Percentiles rank a stretch among this genome's conserved stretches.
Evolutionary conservation across 495 filamentous ascomycete species (phyloP).

Genomic region (Schizothecium vesticola): DNA sequence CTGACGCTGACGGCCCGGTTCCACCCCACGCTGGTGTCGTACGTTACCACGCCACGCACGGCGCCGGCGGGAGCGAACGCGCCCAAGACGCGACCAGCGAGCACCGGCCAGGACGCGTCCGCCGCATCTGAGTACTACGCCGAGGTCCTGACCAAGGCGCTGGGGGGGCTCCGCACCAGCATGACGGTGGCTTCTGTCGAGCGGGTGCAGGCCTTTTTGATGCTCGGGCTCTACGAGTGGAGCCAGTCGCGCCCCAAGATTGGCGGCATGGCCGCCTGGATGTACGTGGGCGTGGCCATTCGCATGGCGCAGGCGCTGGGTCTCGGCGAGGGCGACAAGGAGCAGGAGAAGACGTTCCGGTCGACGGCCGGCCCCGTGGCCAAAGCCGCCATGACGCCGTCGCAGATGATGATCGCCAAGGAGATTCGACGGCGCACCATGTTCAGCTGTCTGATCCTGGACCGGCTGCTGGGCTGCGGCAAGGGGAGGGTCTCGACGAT

Average conservation of each 20-base stretch:
- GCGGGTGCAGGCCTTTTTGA: constrained; percentile 68
- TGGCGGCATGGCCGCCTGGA: constrained; percentile 69
- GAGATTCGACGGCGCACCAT: constrained; percentile 78
- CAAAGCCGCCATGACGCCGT: constrained; percentile 21
- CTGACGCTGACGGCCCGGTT: constrained; percentile 76
- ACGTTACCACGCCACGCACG: constrained; percentile 44
- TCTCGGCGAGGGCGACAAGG: constrained; percentile 58
- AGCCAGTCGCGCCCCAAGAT: constrained; percentile 54
- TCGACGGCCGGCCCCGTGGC: constrained; percentile 12
- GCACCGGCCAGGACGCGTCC: constrained; percentile 48
- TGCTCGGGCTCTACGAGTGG: constrained; percentile 84
- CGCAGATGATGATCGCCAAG: constrained; percentile 58
- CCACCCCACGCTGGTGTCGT: constrained; percentile 62
- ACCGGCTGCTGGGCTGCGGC: constrained; percentile 71
- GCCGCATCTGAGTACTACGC: constrained; percentile 77
- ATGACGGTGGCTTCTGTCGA: constrained; percentile 59
- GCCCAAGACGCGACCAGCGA: constrained; percentile 33
- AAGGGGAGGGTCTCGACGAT: constrained; percentile 69
- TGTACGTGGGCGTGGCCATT: constrained; percentile 72
- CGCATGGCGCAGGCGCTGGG: constrained; percentile 67
- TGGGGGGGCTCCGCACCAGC: constrained; percentile 50
- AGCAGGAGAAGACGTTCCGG: constrained; percentile 23
- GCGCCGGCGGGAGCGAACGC: constrained; percentile 19
- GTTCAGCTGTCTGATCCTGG: constrained; percentile 80
- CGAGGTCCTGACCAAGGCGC: constrained; percentile 58